Evolutionary conservation across 306 rosid genomes (phyloP).

Genomic region (Inga leiocalycina): DNA sequence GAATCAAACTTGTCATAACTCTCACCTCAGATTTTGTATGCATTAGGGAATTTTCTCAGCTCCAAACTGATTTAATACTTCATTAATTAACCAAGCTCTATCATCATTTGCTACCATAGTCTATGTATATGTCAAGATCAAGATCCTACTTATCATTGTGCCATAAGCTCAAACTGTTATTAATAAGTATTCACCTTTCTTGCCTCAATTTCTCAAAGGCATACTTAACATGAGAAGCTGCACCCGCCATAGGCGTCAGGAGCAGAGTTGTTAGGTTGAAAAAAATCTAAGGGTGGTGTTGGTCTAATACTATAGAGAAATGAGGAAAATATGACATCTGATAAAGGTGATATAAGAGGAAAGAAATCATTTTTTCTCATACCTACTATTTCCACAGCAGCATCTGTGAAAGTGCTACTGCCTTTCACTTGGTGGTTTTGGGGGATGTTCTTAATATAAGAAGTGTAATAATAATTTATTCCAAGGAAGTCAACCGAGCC

Average conservation of each 20-base stretch:
- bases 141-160: background rate
- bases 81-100: background rate
- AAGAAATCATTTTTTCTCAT: constrained; percentile 5
- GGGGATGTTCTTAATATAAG: constrained; percentile 30
- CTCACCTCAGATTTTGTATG: background rate
- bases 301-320: background rate
- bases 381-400: constrained; percentile 3
- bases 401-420: constrained; percentile 16
- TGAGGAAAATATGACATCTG: background rate
- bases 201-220: background rate
- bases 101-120: background rate
- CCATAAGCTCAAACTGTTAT: background rate
- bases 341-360: background rate
- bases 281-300: background rate
- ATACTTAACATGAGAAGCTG: background rate
- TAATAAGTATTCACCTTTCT: background rate
- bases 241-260: background rate
- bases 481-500: constrained; percentile 60
- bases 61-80: background rate
- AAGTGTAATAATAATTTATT: constrained; percentile 27
- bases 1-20: background rate
- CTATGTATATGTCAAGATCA: background rate
- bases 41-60: background rate
- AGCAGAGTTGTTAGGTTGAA: background rate
- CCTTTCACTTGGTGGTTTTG: constrained; percentile 1